Conservation (phyloP, 305 asterid species). For the Striga hermonthica region DNA sequence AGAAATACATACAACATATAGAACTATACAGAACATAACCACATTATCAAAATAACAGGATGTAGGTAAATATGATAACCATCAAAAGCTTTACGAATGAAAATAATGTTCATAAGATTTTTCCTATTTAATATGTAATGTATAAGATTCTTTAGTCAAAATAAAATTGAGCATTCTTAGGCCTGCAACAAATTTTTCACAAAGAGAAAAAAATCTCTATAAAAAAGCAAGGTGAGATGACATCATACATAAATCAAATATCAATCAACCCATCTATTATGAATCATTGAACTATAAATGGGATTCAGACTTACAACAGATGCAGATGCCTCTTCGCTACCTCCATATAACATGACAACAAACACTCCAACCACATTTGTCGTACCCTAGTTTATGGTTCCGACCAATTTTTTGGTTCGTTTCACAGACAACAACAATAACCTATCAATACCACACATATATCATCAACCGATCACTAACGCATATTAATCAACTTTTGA, state of each 20-base stretch:
- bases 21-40: constrained; percentile 10
- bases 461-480: constrained; percentile 3
- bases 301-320: too few relatives aligned
- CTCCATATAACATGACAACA: constrained; percentile 91
- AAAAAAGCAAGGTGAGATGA: too few relatives aligned
- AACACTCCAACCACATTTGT: constrained; percentile 77
- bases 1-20: neutral
- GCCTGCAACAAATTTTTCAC: constrained; percentile 6
- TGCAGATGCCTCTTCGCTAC: constrained; percentile 96
- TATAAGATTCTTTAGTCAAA: neutral
- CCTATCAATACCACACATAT: constrained; percentile 5
- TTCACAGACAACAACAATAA: constrained; percentile 29
- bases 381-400: constrained; percentile 82
- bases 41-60: constrained; percentile 4
- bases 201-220: too few relatives aligned
- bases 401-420: constrained; percentile 54
- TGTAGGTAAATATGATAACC: constrained; percentile 11
- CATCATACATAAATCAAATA: too few relatives aligned
- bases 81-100: too few relatives aligned
- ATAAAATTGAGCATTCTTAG: constrained; percentile 9
- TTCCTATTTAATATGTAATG: constrained; percentile 15
- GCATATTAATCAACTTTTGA: neutral
- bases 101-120: neutral
- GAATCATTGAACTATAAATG: too few relatives aligned
- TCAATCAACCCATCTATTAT: too few relatives aligned